A percentile compares a stretch with the other conserved stretches of the same genome.
Conservation (phyloP, 208 protist genomes). For the Leishmania turanica region DNA sequence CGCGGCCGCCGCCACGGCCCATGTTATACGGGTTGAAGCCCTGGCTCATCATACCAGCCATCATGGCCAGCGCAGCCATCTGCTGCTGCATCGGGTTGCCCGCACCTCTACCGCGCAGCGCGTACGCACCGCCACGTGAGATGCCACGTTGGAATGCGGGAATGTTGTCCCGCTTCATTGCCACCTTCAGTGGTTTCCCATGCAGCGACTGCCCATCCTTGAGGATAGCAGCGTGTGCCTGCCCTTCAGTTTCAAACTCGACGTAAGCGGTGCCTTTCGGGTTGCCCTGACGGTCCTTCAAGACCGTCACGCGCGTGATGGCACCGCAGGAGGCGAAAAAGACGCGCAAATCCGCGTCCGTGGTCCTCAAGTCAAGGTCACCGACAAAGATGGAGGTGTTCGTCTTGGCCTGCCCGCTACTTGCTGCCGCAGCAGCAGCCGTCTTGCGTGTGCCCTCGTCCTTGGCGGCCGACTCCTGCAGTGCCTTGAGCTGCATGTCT, state of each 20-base stretch:
- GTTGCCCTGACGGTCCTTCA: conserved; percentile 90
- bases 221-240: conserved; percentile 78
- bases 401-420: conserved; percentile 28
- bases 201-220: conserved; percentile 90
- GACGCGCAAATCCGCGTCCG: conserved; percentile 90
- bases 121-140: conserved; percentile 26
- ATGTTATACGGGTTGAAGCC: conserved; percentile 72
- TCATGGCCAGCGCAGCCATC: conserved; percentile 80
- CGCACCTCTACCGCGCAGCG: conserved; percentile 29
- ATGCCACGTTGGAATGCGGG: conserved; percentile 79
- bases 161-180: conserved; percentile 87
- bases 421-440: conserved; percentile 19
- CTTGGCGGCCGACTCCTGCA: conserved; percentile 77
- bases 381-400: conserved; percentile 94
- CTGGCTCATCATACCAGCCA: conserved; percentile 84
- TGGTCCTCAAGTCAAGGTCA: conserved; percentile 88
- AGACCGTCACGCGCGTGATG: conserved; percentile 91
- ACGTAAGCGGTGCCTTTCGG: conserved; percentile 94
- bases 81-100: conserved; percentile 53
- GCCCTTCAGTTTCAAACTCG: conserved; percentile 89
- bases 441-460: conserved; percentile 88
- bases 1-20: conserved; percentile 35
- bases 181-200: conserved; percentile 82
- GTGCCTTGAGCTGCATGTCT: conserved; percentile 79
- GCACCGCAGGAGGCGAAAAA: conserved; percentile 92